These are phyloP conservation scores for Halenospora varia DNA, from an alignment of 495 filamentous ascomycete species.

Conservation along the genomic window DNA sequence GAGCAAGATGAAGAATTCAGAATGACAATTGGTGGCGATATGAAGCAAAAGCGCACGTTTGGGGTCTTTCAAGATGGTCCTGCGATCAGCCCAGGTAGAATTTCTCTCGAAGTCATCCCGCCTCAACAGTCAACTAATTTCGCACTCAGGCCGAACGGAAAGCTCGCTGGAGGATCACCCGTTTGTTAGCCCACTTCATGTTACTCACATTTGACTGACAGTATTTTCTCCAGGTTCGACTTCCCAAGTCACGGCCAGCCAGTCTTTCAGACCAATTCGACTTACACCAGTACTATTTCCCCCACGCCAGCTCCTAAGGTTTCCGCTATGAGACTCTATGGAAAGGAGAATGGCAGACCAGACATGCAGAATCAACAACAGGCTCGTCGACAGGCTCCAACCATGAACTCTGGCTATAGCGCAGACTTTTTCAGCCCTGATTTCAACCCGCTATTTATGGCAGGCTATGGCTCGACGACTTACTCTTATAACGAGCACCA, in stretches of 20 bases:
- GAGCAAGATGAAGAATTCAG: constrained; percentile 23
- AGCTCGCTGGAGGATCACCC: constrained; percentile 27
- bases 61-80: constrained; percentile 31
- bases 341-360: constrained; percentile 14
- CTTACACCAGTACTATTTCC: neutral
- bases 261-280: neutral
- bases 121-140: neutral
- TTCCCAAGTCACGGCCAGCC: constrained; percentile 14
- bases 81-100: constrained; percentile 27
- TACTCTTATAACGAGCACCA: constrained; percentile 1
- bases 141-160: constrained; percentile 21
- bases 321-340: constrained; percentile 4
- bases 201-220: neutral
- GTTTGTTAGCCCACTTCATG: constrained; percentile 16
- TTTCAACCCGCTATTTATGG: constrained; percentile 41
- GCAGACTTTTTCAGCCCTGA: constrained; percentile 24
- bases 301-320: constrained; percentile 16
- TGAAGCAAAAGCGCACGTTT: constrained; percentile 23
- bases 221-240: constrained; percentile 14
- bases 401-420: too few species aligned
- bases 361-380: constrained; percentile 1
- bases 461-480: constrained; percentile 29
- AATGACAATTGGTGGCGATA: constrained; percentile 11
- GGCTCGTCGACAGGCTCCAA: constrained; percentile 6
- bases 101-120: neutral